phyloP scores from a whole-genome alignment of 2,329 filamentous ascomycete species.

The Davidsoniella neocaledoniae region DNA sequence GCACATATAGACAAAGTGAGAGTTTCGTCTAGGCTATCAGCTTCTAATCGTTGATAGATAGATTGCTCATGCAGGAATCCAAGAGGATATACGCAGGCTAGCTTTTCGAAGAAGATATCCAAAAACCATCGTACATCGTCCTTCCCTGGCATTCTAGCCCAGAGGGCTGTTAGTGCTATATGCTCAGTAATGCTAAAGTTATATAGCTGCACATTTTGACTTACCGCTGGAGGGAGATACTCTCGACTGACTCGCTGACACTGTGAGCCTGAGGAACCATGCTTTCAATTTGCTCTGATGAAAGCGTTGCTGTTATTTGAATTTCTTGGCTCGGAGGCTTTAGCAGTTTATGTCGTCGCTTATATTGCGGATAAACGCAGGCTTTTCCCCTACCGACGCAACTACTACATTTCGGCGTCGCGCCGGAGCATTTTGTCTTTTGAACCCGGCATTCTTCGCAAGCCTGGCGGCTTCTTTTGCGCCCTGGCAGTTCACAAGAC shows the following conservation, averaged over 20 bases:
- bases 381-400: conserved; percentile 4
- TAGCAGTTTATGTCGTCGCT: background rate
- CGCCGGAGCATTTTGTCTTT: conserved; percentile 39
- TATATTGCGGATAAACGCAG: conserved; percentile 12
- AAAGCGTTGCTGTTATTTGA: no score
- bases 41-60: conserved; percentile 41
- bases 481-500: background rate
- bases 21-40: conserved; percentile 37
- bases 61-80: conserved; percentile 39
- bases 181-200: no score
- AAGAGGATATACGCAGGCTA: conserved; percentile 16
- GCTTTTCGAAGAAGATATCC: conserved; percentile 16
- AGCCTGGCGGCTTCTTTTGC: conserved; percentile 12
- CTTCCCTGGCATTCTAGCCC: no score
- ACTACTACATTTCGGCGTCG: conserved; percentile 28
- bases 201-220: no score
- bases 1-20: conserved; percentile 34
- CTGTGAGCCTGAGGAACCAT: no score
- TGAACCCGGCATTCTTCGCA: conserved; percentile 28
- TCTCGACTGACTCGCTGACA: no score
- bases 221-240: no score
- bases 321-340: no score
- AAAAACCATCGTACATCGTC: no score
- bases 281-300: conserved; percentile 1
- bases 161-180: no score